Conservation (phyloP, 768 basidiomycete genomes). For the Lyophyllum shimeji region DNA sequence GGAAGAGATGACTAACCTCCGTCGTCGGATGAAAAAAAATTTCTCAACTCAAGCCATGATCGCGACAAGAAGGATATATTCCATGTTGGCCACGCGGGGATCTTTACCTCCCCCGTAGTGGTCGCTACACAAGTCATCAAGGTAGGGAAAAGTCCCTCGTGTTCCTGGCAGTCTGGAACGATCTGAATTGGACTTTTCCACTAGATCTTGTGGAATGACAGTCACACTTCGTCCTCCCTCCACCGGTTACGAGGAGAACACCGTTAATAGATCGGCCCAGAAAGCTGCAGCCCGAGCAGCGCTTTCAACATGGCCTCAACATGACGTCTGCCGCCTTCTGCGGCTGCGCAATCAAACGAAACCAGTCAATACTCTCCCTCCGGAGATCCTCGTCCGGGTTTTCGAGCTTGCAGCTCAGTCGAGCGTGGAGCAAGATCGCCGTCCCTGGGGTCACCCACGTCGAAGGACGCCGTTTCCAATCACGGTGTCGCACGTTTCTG, state of each 20-base stretch:
- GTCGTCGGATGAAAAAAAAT: background rate
- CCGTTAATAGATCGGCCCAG: background rate
- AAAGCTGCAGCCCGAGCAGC: background rate
- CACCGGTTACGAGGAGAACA: too few relatives aligned
- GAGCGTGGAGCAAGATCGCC: background rate
- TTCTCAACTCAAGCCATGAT: background rate
- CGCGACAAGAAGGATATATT: background rate
- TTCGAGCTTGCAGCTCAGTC: conserved; percentile 9
- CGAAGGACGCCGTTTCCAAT: conserved; percentile 5
- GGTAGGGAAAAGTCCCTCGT: background rate
- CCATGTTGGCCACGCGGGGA: background rate
- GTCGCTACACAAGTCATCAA: background rate
- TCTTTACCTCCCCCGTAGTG: background rate
- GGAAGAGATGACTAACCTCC: background rate
- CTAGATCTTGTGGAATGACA: background rate
- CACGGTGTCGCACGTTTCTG: conserved; percentile 17
- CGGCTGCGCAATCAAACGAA: conserved; percentile 9
- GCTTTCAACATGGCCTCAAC: background rate
- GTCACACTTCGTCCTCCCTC: background rate
- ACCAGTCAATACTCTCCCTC: conserved; percentile 13
- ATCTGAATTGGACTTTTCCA: background rate
- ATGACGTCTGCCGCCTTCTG: conserved; percentile 2
- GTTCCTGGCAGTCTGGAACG: background rate
- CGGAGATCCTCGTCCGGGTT: conserved; percentile 15
- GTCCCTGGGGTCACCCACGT: conserved; percentile 2